A percentile compares a stretch with the other conserved stretches of the same genome.
Conservation (phyloP, 2,329 filamentous ascomycete species). For the Aspergillus udagawae region DNA sequence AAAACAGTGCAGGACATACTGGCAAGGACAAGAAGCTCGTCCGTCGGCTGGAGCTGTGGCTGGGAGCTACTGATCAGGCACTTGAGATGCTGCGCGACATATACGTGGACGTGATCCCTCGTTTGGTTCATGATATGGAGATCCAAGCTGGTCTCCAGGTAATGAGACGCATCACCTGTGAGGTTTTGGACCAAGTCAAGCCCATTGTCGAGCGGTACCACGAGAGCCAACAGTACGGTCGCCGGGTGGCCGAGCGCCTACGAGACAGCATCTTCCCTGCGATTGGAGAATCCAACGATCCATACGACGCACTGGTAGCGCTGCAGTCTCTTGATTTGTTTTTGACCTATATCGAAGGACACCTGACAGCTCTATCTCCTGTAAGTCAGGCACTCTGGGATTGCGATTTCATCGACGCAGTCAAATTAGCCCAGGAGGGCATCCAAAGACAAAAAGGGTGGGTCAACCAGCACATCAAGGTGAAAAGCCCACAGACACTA, state of each 20-base stretch:
- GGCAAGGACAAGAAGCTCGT: slow-evolving; percentile 14
- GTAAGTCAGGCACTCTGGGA: slow-evolving; percentile 34
- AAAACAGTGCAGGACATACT: background rate
- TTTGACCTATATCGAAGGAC: slow-evolving; percentile 27
- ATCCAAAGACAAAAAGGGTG: slow-evolving; percentile 29
- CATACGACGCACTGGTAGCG: slow-evolving; percentile 23
- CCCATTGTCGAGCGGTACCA: slow-evolving; percentile 24
- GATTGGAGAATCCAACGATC: background rate
- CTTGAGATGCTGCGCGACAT: slow-evolving; percentile 4
- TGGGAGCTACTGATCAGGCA: slow-evolving; percentile 30
- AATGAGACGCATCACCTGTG: slow-evolving; percentile 21
- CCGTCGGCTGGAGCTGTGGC: slow-evolving; percentile 30
- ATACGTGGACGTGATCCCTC: slow-evolving; percentile 5
- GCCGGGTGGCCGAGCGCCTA: slow-evolving; percentile 16
- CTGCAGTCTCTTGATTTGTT: slow-evolving; percentile 32
- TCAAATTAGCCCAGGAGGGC: slow-evolving; percentile 15
- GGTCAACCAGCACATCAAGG: slow-evolving; percentile 31
- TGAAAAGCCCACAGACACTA: slow-evolving; percentile 32
- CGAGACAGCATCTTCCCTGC: slow-evolving; percentile 25
- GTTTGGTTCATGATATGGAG: slow-evolving; percentile 22
- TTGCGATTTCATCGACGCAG: slow-evolving; percentile 25
- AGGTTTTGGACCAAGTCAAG: slow-evolving; percentile 17
- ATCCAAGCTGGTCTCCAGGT: slow-evolving; percentile 27
- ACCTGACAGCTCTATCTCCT: slow-evolving; percentile 27
- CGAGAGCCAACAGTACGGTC: slow-evolving; percentile 21